These are phyloP conservation scores for Globisporangium iwayamae DNA, from an alignment of 352 stramenopile genomes.

Conservation along the genomic window DNA sequence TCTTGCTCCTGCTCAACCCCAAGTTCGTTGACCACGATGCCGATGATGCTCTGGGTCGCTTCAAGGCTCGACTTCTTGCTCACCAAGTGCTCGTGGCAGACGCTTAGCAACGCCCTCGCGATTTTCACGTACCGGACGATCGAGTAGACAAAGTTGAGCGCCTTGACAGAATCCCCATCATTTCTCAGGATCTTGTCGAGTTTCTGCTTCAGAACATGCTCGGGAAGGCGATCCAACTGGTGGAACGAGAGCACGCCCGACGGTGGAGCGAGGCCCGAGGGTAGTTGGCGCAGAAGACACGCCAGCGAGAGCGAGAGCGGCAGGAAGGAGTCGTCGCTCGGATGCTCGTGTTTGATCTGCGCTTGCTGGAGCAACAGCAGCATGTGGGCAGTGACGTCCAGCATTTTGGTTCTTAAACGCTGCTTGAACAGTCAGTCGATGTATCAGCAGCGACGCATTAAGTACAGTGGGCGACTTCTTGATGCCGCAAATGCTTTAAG, in stretches of 20 bases:
- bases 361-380: slow-evolving; percentile 46
- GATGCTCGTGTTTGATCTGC: slow-evolving; percentile 35
- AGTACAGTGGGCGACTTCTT: neutral
- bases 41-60: slow-evolving; percentile 28
- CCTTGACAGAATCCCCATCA: slow-evolving; percentile 20
- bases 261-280: slow-evolving; percentile 33
- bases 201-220: slow-evolving; percentile 27
- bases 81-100: slow-evolving; percentile 43
- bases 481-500: neutral
- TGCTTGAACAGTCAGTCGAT: neutral
- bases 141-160: slow-evolving; percentile 31
- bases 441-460: neutral
- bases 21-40: slow-evolving; percentile 16
- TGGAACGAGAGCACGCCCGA: slow-evolving; percentile 31
- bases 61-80: slow-evolving; percentile 26
- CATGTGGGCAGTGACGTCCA: slow-evolving; percentile 44
- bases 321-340: slow-evolving; percentile 46
- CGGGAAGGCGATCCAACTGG: slow-evolving; percentile 39
- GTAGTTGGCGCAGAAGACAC: slow-evolving; percentile 46
- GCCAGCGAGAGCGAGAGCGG: slow-evolving; percentile 42
- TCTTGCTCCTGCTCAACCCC: slow-evolving; percentile 6
- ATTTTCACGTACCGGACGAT: slow-evolving; percentile 41
- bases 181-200: slow-evolving; percentile 18
- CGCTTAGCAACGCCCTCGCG: slow-evolving; percentile 28
- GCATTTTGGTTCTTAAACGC: slow-evolving; percentile 18